Conservation (phyloP, 495 filamentous ascomycete genomes). For the Hypoxylon subgilvum region DNA sequence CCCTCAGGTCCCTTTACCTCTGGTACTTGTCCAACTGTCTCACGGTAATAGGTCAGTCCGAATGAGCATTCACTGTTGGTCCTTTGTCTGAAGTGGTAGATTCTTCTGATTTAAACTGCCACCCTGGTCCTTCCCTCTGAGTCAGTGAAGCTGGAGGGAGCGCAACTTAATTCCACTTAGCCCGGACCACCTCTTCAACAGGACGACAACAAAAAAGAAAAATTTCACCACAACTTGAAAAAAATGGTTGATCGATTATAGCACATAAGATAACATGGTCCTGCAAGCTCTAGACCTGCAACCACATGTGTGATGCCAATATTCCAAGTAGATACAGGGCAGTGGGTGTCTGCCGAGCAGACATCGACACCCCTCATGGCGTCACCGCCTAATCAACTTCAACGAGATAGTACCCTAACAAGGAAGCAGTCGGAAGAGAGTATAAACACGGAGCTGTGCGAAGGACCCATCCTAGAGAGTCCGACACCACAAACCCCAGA, state of each 20-base stretch:
- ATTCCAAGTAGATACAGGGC: slow-evolving; percentile 57
- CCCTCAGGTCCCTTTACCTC: too few relatives aligned
- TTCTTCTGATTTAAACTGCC: slow-evolving; percentile 3
- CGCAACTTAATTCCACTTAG: slow-evolving; percentile 21
- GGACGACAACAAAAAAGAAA: not conserved
- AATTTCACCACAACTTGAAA: not conserved
- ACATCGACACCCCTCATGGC: slow-evolving; percentile 20
- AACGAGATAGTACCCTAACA: slow-evolving; percentile 19
- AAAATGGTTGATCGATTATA: slow-evolving; percentile 28
- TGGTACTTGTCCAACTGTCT: slow-evolving; percentile 33
- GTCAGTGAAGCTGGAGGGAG: slow-evolving; percentile 25
- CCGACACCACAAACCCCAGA: slow-evolving; percentile 44
- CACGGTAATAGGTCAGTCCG: slow-evolving; percentile 30
- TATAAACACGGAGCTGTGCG: slow-evolving; percentile 62
- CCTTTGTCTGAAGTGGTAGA: not conserved
- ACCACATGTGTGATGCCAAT: slow-evolving; percentile 61
- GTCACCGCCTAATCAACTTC: slow-evolving; percentile 15
- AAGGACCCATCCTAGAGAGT: slow-evolving; percentile 58
- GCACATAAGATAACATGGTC: slow-evolving; percentile 10
- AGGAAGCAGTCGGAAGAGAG: slow-evolving; percentile 57
- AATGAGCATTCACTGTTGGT: too few relatives aligned
- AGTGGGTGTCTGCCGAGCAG: slow-evolving; percentile 40
- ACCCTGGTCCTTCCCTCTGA: slow-evolving; percentile 4
- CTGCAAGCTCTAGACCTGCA: slow-evolving; percentile 13
- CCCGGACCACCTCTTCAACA: slow-evolving; percentile 3